phyloP scores from a whole-genome alignment of 2,329 filamentous ascomycete species.

The Epichloe scottii region DNA sequence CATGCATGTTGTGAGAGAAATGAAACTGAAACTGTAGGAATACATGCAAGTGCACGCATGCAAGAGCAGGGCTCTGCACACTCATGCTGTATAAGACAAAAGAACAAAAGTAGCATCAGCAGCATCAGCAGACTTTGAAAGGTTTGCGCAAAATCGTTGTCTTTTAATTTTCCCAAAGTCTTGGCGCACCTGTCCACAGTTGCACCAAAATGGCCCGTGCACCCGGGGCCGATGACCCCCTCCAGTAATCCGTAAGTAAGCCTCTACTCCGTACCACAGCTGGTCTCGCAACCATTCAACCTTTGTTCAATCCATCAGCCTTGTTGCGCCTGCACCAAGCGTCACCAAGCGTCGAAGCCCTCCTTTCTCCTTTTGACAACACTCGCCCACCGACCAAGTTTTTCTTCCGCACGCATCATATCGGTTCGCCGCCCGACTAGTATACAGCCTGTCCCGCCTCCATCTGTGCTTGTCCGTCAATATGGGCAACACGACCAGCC shows the following conservation, averaged over 20 bases:
- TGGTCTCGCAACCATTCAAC: background rate
- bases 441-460: background rate
- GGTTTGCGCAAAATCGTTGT: too few species aligned
- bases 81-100: too few species aligned
- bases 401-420: background rate
- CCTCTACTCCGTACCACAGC: background rate
- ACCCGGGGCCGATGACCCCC: constrained; percentile 2
- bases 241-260: background rate
- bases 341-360: background rate
- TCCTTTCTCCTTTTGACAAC: background rate
- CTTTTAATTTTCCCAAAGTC: too few species aligned
- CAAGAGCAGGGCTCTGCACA: too few species aligned
- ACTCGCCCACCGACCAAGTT: background rate
- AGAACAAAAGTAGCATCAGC: too few species aligned
- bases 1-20: too few species aligned
- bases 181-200: background rate
- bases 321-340: background rate
- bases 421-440: background rate
- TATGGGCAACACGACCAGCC: constrained; percentile 59
- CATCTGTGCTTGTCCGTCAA: constrained; percentile 5
- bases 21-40: too few species aligned
- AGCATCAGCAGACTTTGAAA: too few species aligned
- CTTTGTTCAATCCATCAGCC: background rate
- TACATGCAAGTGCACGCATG: too few species aligned
- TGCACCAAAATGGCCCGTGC: constrained; percentile 8